Conservation (phyloP, 139 green algal species). For the Tetratostichococcus sp. region DNA sequence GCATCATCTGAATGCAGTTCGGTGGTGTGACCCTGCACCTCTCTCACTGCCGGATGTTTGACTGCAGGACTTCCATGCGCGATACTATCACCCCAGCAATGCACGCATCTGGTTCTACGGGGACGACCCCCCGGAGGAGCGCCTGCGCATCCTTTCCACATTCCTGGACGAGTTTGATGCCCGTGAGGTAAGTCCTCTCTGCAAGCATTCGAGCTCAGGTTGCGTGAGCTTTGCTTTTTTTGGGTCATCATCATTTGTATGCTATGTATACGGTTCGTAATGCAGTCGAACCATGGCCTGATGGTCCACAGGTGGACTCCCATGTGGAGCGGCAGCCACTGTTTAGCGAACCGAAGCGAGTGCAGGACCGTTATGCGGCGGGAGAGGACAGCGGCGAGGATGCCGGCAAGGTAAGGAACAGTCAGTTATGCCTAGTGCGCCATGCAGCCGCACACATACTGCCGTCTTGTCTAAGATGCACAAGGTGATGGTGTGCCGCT, state of each 20-base stretch:
- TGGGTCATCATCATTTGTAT: no score
- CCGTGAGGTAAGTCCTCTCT: constrained; percentile 11
- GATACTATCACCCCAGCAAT: constrained; percentile 96
- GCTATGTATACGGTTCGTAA: background rate
- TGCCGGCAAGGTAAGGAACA: constrained; percentile 50
- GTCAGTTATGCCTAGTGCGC: no score
- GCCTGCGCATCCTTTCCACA: constrained; percentile 70
- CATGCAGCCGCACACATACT: background rate
- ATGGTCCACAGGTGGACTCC: constrained; percentile 52
- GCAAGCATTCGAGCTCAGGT: no score
- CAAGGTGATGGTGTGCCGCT: background rate
- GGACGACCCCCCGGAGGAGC: constrained; percentile 84
- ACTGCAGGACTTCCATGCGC: constrained; percentile 81
- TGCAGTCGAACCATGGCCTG: background rate
- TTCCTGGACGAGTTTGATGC: constrained; percentile 85
- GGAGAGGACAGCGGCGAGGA: constrained; percentile 57
- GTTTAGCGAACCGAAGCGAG: constrained; percentile 38
- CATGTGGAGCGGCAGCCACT: constrained; percentile 71
- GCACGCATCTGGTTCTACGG: constrained; percentile 98
- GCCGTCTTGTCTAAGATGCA: background rate
- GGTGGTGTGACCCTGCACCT: no score
- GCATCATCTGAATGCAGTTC: no score
- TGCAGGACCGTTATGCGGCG: constrained; percentile 50
- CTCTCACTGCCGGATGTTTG: background rate
- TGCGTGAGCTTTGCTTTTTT: no score